Conservation (phyloP, 2,329 filamentous ascomycete genomes). For the Exophiala dermatitidis region DNA sequence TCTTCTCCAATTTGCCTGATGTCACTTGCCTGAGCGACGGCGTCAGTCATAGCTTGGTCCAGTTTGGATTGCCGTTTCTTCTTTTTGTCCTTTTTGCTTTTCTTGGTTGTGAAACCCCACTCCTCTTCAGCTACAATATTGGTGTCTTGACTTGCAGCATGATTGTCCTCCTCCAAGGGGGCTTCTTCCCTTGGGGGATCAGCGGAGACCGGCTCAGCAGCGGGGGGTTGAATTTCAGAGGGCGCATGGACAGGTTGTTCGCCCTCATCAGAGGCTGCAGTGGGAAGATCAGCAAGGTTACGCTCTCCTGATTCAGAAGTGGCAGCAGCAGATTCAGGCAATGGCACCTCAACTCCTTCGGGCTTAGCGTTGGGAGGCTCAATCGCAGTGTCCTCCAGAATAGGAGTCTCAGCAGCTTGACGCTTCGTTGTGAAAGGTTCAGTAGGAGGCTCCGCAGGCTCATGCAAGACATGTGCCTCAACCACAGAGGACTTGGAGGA, state of each 20-base stretch:
- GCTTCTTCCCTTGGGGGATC: background rate
- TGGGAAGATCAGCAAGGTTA: too few species aligned
- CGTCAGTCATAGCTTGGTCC: constrained; percentile 29
- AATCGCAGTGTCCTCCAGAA: too few species aligned
- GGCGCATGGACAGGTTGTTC: too few species aligned
- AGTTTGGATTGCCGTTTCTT: constrained; percentile 14
- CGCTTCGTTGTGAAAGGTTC: background rate
- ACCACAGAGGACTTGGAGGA: background rate
- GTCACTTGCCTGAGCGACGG: background rate
- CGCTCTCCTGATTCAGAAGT: too few species aligned
- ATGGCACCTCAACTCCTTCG: too few species aligned
- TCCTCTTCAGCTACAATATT: constrained; percentile 1
- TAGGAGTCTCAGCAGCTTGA: too few species aligned
- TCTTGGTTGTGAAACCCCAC: background rate
- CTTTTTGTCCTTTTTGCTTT: constrained; percentile 23
- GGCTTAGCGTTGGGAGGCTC: too few species aligned
- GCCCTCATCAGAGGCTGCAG: too few species aligned
- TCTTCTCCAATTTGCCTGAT: background rate
- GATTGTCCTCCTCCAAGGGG: background rate
- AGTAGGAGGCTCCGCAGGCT: background rate
- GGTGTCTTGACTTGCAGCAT: background rate
- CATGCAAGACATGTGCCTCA: background rate
- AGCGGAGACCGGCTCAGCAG: background rate
- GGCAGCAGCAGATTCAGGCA: too few species aligned
- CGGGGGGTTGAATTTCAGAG: background rate